Conservation (phyloP, 2,329 filamentous ascomycete species). For the Fusarium tricinctum region DNA sequence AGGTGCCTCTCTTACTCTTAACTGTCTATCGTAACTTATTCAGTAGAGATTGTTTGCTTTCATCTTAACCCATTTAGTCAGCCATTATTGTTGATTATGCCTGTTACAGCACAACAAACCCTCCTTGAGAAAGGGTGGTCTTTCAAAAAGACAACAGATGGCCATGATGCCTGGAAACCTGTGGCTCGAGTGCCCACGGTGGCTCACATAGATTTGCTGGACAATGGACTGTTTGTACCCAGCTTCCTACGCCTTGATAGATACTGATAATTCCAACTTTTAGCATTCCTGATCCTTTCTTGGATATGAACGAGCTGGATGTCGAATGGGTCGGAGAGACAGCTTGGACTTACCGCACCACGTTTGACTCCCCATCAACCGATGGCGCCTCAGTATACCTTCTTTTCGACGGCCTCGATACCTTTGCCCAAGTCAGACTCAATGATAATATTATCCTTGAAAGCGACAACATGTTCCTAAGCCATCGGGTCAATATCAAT, state of each 20-base stretch:
- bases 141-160: conserved; percentile 12
- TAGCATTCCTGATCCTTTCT: conserved; percentile 8
- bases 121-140: conserved; percentile 14
- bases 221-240: conserved; percentile 20
- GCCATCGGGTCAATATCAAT: conserved; percentile 2
- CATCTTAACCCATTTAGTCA: too few species aligned
- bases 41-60: too few species aligned
- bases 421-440: conserved; percentile 4
- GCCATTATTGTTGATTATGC: not conserved
- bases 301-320: conserved; percentile 11
- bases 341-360: conserved; percentile 2
- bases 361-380: conserved; percentile 1
- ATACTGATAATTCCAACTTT: not conserved
- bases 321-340: conserved; percentile 12
- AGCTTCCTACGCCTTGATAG: accelerated
- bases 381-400: conserved; percentile 1
- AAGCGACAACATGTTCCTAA: conserved; percentile 15
- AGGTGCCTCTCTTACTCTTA: too few species aligned
- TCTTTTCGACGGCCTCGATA: conserved; percentile 5
- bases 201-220: conserved; percentile 24
- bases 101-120: not conserved
- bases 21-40: too few species aligned
- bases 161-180: conserved; percentile 10
- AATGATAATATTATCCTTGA: not conserved
- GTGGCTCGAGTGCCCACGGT: conserved; percentile 27